phyloP scores from a whole-genome alignment of 768 basidiomycete species.

The Lepiota venenata region DNA sequence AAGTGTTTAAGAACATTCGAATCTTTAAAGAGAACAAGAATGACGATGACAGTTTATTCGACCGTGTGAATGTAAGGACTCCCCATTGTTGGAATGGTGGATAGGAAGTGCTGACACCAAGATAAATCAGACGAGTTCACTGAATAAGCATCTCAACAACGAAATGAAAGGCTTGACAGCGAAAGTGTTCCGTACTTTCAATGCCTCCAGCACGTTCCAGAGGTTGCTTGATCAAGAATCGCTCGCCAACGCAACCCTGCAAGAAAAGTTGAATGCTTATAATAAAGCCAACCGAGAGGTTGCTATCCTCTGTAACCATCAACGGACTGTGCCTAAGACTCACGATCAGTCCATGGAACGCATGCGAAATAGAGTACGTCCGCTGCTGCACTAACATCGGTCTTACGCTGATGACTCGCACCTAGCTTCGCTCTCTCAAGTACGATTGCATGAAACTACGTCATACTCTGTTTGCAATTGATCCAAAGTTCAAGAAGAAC shows the following conservation, averaged over 20 bases:
- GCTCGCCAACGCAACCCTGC: constrained; percentile 64
- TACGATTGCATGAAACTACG: constrained; percentile 98
- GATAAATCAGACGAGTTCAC: constrained; percentile 57
- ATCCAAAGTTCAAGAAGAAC: constrained; percentile 80
- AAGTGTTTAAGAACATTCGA: constrained; percentile 97
- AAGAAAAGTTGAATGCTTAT: constrained; percentile 96
- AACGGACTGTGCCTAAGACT: constrained; percentile 87
- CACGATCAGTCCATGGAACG: constrained; percentile 94
- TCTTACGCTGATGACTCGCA: constrained; percentile 7
- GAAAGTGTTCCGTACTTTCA: constrained; percentile 99
- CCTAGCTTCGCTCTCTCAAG: constrained; percentile 83
- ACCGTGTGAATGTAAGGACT: constrained; percentile 85
- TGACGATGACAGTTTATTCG: constrained; percentile 87
- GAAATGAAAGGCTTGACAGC: constrained; percentile 99
- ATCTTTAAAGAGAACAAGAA: constrained; percentile 95
- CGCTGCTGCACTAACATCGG: not conserved
- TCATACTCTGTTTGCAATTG: constrained; percentile 75
- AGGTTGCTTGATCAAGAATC: constrained; percentile 73
- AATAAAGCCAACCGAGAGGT: constrained; percentile 97
- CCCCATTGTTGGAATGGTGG: constrained; percentile 7
- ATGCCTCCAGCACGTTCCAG: constrained; percentile 96
- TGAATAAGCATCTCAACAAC: constrained; percentile 90
- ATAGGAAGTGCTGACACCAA: constrained; percentile 17
- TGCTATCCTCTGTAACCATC: constrained; percentile 99
- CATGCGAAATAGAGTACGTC: constrained; percentile 79